Evolutionary conservation across 768 basidiomycete species (phyloP), one percentile per base, ranked within the genome.

Genomic region (Suillus variegatus): DNA sequence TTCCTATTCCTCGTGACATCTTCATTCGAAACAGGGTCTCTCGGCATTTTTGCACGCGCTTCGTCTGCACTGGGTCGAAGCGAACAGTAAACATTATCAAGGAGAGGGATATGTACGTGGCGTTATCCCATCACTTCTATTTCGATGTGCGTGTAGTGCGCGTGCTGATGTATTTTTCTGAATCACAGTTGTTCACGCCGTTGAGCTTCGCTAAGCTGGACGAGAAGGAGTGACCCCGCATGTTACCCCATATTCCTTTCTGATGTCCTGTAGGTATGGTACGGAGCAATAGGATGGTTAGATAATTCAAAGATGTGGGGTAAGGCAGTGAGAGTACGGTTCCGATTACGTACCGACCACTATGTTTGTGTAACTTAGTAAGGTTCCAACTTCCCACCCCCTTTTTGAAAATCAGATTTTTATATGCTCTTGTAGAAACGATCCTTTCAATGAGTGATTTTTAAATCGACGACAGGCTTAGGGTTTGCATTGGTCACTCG

Each of bases 51-150:
- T 98, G 77, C 97, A 99, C 77, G 97, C 97, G 8, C 85, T 99
- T 68, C 89, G 97, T 73, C 84, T 98, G 70, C 97, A 98, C 78
- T 99, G 97, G 95, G 97, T 98, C 65, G 96, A 99, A 79, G 94
- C 91, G 62, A 97, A 97, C 82, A 95, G 95, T 80, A 97, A 97
- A 83, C 94, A 95, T 74, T 97, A 91, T 75, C 88, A 92, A 77
- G 95, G 93, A 41, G 91, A 86, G 65, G 95, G 94, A 76, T 87
- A 95, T 82, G 93, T 94, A 80, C 77, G 91, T 89, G 65, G 65
- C 63, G 58, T 36, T 44, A n/a, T 43, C 36, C 49, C 62, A 51
- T 62, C 57, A 51, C 60, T 49, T 65, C 64, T 68, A 71, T 58
- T 49, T 64, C 63, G 67, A 72, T 60, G 63, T 62, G 56, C 71